Conservation (phyloP, 768 basidiomycete species). For the Rhodotorula toruloides region DNA sequence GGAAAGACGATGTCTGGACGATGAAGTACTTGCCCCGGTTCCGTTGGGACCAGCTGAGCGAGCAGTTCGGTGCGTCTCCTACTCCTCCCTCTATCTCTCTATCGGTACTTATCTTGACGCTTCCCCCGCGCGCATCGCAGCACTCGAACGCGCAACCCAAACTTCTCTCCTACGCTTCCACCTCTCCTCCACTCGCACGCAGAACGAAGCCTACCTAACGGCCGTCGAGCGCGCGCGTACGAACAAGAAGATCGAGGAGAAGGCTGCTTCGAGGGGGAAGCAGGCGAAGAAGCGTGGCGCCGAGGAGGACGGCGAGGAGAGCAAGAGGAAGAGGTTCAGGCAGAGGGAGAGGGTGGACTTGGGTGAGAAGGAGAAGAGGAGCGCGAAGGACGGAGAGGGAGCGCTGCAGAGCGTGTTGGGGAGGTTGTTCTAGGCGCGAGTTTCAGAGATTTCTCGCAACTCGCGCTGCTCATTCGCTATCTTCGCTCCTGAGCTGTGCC, state of each 20-base stretch:
- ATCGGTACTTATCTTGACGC: background rate
- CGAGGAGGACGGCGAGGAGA: constrained; percentile 54
- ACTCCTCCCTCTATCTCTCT: background rate
- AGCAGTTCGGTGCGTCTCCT: constrained; percentile 77
- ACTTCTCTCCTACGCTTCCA: constrained; percentile 84
- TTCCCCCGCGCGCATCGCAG: constrained; percentile 50
- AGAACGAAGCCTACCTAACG: constrained; percentile 86
- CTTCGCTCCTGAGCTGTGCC: too few species aligned
- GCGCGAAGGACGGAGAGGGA: background rate
- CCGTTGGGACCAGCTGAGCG: constrained; percentile 98
- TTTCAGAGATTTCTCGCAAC: too few species aligned
- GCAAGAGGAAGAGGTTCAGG: constrained; percentile 51
- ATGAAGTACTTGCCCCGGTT: constrained; percentile 98
- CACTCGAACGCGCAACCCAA: constrained; percentile 86
- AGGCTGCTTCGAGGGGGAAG: constrained; percentile 13
- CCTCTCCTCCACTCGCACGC: constrained; percentile 75
- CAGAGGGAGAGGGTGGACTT: constrained; percentile 41
- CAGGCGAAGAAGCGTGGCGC: background rate
- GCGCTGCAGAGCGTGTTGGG: constrained; percentile 29
- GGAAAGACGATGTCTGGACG: constrained; percentile 98
- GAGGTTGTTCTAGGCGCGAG: constrained; percentile 30
- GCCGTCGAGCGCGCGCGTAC: constrained; percentile 90
- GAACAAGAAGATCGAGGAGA: constrained; percentile 33
- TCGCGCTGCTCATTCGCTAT: too few species aligned
- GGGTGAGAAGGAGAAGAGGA: background rate